These are phyloP conservation scores for Typha latifolia DNA, from an alignment of 176 grass and related monocot genomes.

Conservation along the genomic window DNA sequence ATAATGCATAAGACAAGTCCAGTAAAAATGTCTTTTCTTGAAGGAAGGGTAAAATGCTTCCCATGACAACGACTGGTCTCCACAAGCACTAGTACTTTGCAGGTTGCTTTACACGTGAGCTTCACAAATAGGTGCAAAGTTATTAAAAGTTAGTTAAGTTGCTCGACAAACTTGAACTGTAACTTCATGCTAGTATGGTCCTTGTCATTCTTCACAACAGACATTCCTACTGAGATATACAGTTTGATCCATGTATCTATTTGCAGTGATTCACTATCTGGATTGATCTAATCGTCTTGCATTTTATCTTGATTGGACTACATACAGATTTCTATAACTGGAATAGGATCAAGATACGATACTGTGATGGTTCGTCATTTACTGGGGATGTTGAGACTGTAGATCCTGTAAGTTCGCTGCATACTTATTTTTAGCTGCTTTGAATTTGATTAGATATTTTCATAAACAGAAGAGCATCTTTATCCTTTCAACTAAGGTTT, in stretches of 20 bases:
- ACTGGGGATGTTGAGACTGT: constrained; percentile 57
- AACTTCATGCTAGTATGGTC: too few species aligned
- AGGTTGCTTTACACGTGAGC: too few species aligned
- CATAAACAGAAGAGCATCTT: neutral
- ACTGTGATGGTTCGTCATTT: constrained; percentile 86
- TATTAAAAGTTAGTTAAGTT: too few species aligned
- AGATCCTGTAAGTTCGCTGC: constrained; percentile 41
- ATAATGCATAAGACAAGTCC: too few species aligned
- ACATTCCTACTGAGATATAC: neutral
- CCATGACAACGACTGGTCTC: too few species aligned
- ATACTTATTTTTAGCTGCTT: neutral
- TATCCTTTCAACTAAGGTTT: too few species aligned
- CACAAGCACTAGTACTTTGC: too few species aligned
- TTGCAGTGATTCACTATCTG: neutral
- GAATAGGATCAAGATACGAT: constrained; percentile 80
- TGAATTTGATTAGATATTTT: neutral
- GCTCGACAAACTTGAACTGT: too few species aligned
- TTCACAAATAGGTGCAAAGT: too few species aligned
- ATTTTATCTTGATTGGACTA: neutral
- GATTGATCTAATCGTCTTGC: neutral
- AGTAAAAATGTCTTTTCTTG: too few species aligned
- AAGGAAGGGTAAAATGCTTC: too few species aligned
- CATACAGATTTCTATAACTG: constrained; percentile 84
- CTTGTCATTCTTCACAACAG: neutral
- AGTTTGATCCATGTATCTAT: neutral